phyloP scores from a whole-genome alignment of 768 basidiomycete genomes.

The Leucosporidium scottii region DNA sequence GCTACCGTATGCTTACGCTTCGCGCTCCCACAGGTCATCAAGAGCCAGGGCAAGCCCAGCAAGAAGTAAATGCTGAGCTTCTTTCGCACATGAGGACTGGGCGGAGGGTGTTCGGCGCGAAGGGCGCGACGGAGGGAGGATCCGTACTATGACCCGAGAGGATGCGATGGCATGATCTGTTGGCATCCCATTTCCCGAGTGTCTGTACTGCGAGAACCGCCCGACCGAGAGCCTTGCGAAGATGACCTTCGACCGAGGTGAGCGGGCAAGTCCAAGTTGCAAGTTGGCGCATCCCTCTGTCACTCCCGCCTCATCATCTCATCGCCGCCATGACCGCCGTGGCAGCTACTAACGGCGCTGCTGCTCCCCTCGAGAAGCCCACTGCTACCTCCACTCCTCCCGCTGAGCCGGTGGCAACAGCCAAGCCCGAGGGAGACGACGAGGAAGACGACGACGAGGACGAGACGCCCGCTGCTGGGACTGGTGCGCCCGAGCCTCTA shows the following conservation, averaged over 20 bases:
- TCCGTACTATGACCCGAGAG: slow-evolving; percentile 1
- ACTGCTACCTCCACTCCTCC: neutral
- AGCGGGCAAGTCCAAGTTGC: too few relatives aligned
- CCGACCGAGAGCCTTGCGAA: too few relatives aligned
- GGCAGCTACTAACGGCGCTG: neutral
- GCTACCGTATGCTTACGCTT: neutral
- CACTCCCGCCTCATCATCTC: neutral
- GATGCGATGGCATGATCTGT: neutral
- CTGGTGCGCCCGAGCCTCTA: slow-evolving; percentile 1
- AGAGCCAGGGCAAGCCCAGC: slow-evolving; percentile 23
- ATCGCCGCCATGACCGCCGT: neutral
- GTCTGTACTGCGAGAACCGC: neutral
- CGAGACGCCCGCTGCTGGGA: slow-evolving; percentile 20
- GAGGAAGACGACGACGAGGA: slow-evolving; percentile 39
- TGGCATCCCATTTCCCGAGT: neutral
- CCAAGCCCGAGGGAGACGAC: slow-evolving; percentile 35
- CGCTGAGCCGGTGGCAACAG: neutral
- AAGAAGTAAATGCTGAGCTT: slow-evolving; percentile 23
- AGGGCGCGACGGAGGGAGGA: neutral
- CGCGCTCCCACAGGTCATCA: slow-evolving; percentile 20
- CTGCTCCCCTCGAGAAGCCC: neutral
- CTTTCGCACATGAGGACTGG: neutral
- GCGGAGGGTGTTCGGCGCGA: neutral
- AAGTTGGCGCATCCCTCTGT: neutral
- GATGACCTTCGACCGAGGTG: too few relatives aligned